Base-by-base conservation (phyloP, 331 rosid species). In the Ulmus americana region DNA sequence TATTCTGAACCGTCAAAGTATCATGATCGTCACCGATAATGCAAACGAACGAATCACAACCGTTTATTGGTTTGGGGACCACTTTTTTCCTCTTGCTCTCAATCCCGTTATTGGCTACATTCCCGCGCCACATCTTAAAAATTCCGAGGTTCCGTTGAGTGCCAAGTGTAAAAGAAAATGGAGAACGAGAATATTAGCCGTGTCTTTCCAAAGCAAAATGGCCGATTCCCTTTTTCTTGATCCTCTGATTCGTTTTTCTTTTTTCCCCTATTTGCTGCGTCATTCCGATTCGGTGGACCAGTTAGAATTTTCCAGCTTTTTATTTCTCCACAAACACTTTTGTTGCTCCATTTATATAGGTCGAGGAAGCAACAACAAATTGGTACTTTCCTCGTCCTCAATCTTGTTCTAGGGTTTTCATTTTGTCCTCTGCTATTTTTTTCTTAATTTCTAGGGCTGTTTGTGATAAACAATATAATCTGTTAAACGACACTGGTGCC, bases 201-300 rank as follows among this genome's bases (percentile, higher is more conserved):
- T 6, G 2, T 13, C 7, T 8, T 46, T 10, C 18, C 40, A 35
- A 20, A 2, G n/a, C 55, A 61, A 6, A 45, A 43, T n/a, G 43
- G 9, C 14, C 16, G 51, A 63, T 11, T 56, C 70, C 6, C 55
- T 14, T 65, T 59, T 5, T 7, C 8, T 11, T 39, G 12, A 22
- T n/a, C 10, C 61, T 39, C 12, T 20, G 22, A 20, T 20, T 20
- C 22, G 12, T 0, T 18, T 7, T 18, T 40, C 40, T 22, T 8
- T 39, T 68, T 50, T 40, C 61, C 18, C 39, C 54, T 6, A 20
- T 42, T 13, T 9, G 18, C 15, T 39, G 69, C 42, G 28, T 45
- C 70, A 73, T 75, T 77, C 72, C 56, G 46, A 49, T 55, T 79
- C 59, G 55, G 75, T 73, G 80, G 70, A 59, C 55, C n/a, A 39